Evolutionary conservation across 306 rosid genomes (phyloP).

Genomic region (Vigna trinervia): DNA sequence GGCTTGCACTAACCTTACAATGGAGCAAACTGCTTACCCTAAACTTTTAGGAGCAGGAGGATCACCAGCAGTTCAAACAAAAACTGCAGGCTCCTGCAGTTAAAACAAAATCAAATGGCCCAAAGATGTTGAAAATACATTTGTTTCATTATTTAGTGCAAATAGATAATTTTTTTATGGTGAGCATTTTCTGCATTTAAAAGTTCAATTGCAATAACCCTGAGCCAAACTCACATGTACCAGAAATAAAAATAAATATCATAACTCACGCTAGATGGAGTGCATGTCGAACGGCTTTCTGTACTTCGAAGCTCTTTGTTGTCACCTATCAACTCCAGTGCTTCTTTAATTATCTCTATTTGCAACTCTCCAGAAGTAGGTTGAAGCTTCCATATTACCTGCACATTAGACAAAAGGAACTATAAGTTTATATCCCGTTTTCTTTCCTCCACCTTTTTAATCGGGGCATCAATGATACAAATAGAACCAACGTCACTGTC

Average conservation of each 20-base stretch:
- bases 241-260: slow-evolving; percentile 5
- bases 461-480: background rate
- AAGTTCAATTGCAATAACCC: slow-evolving; percentile 9
- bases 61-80: slow-evolving; percentile 6
- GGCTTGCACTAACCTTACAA: slow-evolving; percentile 30
- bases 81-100: slow-evolving; percentile 16
- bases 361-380: slow-evolving; percentile 57
- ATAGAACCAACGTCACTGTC: background rate
- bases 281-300: slow-evolving; percentile 41
- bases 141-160: slow-evolving; percentile 1
- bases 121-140: background rate
- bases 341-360: slow-evolving; percentile 58
- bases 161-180: background rate
- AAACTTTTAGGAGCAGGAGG: slow-evolving; percentile 34
- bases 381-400: slow-evolving; percentile 62
- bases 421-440: slow-evolving; percentile 26
- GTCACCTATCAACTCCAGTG: slow-evolving; percentile 42
- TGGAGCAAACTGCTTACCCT: slow-evolving; percentile 13
- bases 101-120: slow-evolving; percentile 9
- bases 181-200: background rate
- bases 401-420: slow-evolving; percentile 36
- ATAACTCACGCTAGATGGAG: slow-evolving; percentile 50
- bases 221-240: slow-evolving; percentile 16
- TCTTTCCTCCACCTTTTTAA: background rate
- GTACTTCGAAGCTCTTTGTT: slow-evolving; percentile 36